Evolutionary conservation across 2,329 filamentous ascomycete species (phyloP).

Genomic region (Diaporthe nobilis): DNA sequence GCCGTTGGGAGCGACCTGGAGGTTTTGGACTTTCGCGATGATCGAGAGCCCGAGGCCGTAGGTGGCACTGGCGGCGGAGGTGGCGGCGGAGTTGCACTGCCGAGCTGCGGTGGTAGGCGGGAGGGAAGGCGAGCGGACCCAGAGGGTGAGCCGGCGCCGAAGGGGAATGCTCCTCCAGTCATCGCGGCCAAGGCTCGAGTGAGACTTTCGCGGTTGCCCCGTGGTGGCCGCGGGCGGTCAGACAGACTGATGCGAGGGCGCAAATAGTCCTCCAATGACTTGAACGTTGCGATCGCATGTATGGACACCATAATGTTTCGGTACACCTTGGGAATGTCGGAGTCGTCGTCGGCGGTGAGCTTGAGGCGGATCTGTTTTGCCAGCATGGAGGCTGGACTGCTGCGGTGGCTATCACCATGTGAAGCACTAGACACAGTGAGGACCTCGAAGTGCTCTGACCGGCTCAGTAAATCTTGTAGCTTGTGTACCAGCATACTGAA

Average conservation of each 20-base stretch:
- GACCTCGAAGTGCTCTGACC: constrained; percentile 98
- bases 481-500: constrained; percentile 95
- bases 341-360: constrained; percentile 89
- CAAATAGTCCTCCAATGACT: constrained; percentile 94
- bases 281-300: constrained; percentile 98
- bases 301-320: constrained; percentile 98
- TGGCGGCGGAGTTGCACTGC: constrained; percentile 49
- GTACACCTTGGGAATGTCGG: constrained; percentile 88
- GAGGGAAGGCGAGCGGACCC: constrained; percentile 62
- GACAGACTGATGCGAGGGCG: constrained; percentile 88
- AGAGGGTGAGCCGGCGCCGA: constrained; percentile 61
- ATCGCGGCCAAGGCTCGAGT: constrained; percentile 81
- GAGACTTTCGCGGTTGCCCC: constrained; percentile 72
- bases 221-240: constrained; percentile 71
- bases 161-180: constrained; percentile 77
- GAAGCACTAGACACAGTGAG: constrained; percentile 89
- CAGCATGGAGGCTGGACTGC: constrained; percentile 91
- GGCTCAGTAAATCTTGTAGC: constrained; percentile 93
- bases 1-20: constrained; percentile 59
- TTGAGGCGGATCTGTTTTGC: constrained; percentile 95
- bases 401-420: constrained; percentile 78
- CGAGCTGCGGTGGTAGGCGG: constrained; percentile 50
- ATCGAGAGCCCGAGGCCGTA: constrained; percentile 60
- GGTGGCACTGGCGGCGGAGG: constrained; percentile 50
- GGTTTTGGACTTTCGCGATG: constrained; percentile 59